Evolutionary conservation across 169 alveolate species (phyloP).

Genomic region (Toxoplasma gondii): DNA sequence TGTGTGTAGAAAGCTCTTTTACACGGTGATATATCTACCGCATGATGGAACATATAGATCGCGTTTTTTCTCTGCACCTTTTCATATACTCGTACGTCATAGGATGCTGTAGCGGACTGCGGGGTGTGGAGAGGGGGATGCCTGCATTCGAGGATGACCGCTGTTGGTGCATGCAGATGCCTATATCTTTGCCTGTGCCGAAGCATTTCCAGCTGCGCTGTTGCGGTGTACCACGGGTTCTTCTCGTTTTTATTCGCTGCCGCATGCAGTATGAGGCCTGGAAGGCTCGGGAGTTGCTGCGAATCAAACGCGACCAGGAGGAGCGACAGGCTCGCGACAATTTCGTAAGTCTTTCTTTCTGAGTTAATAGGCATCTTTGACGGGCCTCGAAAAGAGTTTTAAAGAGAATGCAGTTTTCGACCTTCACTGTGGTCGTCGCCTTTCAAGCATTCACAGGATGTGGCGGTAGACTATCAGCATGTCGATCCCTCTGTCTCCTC

Average conservation of each 20-base stretch:
- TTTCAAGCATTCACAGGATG: no score
- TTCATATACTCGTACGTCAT: background rate
- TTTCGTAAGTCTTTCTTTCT: constrained; percentile 54
- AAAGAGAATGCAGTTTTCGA: background rate
- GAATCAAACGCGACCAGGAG: constrained; percentile 78
- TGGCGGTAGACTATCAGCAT: no score
- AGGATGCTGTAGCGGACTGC: no score
- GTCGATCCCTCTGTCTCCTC: background rate
- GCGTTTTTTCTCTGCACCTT: background rate
- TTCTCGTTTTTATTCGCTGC: background rate
- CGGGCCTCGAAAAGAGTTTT: background rate
- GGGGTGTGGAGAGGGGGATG: no score
- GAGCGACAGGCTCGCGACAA: constrained; percentile 73
- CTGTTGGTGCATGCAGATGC: no score
- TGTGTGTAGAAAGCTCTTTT: background rate
- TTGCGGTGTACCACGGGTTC: no score
- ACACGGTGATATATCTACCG: background rate
- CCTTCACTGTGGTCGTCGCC: background rate
- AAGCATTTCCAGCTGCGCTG: background rate
- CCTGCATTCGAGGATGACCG: no score
- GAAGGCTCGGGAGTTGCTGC: constrained; percentile 81
- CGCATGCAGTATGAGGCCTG: constrained; percentile 76
- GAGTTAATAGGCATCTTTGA: background rate
- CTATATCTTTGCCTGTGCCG: background rate
- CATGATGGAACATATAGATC: background rate